phyloP scores from a whole-genome alignment of 2,329 filamentous ascomycete species.

The Fusarium buxicola region DNA sequence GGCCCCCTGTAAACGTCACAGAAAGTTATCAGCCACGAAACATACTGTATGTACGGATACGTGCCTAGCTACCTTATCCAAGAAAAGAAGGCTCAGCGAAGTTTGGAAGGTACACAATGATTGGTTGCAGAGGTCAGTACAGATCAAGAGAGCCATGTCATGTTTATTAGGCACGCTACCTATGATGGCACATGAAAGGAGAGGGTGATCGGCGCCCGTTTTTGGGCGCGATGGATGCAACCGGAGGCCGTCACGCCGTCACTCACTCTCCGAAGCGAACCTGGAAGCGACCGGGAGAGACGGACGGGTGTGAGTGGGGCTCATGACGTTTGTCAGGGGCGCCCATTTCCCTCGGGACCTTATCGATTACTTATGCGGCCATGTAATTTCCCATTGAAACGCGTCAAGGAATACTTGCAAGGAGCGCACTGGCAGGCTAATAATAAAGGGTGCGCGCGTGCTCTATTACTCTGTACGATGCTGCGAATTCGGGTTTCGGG shows the following conservation, averaged over 20 bases:
- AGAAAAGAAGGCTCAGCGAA: not conserved
- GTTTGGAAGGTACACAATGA: not conserved
- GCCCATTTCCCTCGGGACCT: conserved; percentile 9
- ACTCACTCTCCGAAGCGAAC: no score
- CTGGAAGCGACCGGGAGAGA: not conserved
- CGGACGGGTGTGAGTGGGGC: conserved; percentile 23
- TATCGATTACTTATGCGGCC: conserved; percentile 18
- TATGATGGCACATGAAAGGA: conserved; percentile 25
- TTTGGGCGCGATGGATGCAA: not conserved
- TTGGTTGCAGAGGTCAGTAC: not conserved
- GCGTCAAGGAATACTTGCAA: not conserved
- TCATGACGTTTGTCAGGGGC: conserved; percentile 35
- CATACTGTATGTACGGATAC: no score
- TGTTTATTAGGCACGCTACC: not conserved
- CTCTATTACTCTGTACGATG: not conserved
- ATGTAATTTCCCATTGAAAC: conserved; percentile 25
- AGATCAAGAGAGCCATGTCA: not conserved
- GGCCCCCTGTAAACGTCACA: no score
- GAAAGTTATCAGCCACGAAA: no score
- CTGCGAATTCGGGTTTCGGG: not conserved
- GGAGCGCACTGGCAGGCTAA: conserved; percentile 1
- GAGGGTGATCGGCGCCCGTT: conserved; percentile 9
- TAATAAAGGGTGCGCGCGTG: not conserved
- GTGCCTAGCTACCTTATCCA: no score
- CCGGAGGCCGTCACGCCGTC: no score